These are phyloP conservation scores for Vickermania ingenoplastis DNA, from an alignment of 208 protist species.

Conservation along the genomic window DNA sequence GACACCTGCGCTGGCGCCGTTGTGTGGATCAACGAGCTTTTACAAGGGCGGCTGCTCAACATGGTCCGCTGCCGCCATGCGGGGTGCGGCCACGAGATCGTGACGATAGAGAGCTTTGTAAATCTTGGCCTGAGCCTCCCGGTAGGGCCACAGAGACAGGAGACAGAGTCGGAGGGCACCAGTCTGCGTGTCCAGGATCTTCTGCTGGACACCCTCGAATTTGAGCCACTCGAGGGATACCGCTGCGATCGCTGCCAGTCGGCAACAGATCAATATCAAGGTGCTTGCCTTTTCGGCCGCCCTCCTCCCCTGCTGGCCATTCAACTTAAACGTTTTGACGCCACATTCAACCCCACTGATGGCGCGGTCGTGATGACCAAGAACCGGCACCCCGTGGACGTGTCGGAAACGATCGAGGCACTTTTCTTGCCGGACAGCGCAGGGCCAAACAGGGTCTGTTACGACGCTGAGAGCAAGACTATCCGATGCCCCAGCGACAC, in stretches of 20 bases:
- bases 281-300: conserved; percentile 45
- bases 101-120: conserved; percentile 56
- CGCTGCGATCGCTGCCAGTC: conserved; percentile 49
- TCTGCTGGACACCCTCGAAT: conserved; percentile 28
- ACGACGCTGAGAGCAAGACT: too few relatives aligned
- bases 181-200: conserved; percentile 5
- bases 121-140: conserved; percentile 46
- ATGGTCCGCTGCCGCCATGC: conserved; percentile 59
- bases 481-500: too few relatives aligned
- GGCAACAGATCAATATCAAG: conserved; percentile 31
- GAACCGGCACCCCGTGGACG: conserved; percentile 16
- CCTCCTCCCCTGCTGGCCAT: conserved; percentile 44
- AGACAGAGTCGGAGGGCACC: background rate
- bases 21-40: conserved; percentile 58
- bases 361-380: conserved; percentile 19
- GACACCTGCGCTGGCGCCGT: conserved; percentile 4
- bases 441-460: background rate
- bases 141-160: conserved; percentile 1
- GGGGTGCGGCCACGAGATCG: conserved; percentile 61
- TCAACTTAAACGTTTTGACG: conserved; percentile 70
- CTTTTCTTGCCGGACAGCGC: conserved; percentile 1
- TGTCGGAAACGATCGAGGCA: conserved; percentile 19
- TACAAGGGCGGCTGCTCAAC: conserved; percentile 64
- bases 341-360: conserved; percentile 3
- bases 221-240: conserved; percentile 45